Conservation (phyloP, 441 rosid genomes). For the Populus hybrid region DNA sequence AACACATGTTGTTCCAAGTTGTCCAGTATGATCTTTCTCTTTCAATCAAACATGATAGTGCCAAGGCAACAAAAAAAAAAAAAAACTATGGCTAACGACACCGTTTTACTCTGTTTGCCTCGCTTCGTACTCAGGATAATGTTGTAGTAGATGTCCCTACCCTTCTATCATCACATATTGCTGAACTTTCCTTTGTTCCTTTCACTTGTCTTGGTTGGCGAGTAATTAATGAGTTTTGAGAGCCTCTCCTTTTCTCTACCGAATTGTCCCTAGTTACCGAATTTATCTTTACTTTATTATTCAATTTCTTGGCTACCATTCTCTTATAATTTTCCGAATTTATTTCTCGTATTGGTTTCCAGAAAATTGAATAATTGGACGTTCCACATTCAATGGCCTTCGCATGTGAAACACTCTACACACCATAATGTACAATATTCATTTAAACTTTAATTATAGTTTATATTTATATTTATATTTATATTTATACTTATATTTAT, state of each 20-base stretch:
- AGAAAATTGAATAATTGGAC: background rate
- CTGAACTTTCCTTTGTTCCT: background rate
- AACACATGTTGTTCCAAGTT: background rate
- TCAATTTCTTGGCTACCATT: background rate
- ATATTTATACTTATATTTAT: too few species aligned
- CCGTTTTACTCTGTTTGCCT: background rate
- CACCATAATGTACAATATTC: background rate
- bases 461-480: too few species aligned
- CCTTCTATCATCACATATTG: background rate
- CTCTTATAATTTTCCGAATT: background rate
- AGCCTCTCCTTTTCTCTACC: background rate
- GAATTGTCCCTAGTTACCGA: background rate
- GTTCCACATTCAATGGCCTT: background rate
- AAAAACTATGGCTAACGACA: background rate
- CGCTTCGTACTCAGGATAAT: background rate
- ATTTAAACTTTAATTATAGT: background rate
- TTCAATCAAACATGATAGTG: conserved; percentile 13
- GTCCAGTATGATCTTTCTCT: conserved; percentile 7
- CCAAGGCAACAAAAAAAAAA: background rate
- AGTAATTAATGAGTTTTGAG: background rate
- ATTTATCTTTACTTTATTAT: background rate
- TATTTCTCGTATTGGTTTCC: background rate
- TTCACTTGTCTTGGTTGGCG: background rate
- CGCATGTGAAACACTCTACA: background rate
- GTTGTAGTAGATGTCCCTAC: background rate